A percentile compares a stretch with the other conserved stretches of the same genome.
Evolutionary conservation across 2,329 filamentous ascomycete species (phyloP).

Genomic region (Sporothrix pallida): DNA sequence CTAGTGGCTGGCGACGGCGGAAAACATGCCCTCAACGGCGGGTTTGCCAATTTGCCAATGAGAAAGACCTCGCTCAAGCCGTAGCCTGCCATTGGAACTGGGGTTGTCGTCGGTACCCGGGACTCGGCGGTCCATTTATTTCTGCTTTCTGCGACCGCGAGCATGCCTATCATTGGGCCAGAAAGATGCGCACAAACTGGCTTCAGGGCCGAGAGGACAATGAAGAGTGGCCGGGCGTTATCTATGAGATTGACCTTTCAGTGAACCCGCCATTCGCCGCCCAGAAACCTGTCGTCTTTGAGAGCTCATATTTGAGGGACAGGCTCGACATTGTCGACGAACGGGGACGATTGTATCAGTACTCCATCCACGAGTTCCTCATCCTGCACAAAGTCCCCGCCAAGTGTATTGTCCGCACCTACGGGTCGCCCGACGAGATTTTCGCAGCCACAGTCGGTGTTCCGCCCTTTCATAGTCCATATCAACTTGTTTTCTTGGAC

Average conservation of each 20-base stretch:
- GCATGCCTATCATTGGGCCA: background rate
- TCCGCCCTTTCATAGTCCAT: no score
- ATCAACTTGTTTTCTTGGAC: no score
- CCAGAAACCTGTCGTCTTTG: background rate
- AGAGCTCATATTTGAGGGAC: background rate
- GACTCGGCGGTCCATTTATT: background rate
- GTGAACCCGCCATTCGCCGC: background rate
- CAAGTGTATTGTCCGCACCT: no score
- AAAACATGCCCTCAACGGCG: background rate
- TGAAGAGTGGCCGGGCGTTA: background rate
- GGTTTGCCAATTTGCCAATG: background rate
- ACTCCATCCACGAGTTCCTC: background rate
- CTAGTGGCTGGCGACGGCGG: constrained; percentile 12
- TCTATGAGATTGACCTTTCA: background rate
- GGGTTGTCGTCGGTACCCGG: background rate
- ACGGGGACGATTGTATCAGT: background rate
- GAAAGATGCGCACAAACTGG: background rate
- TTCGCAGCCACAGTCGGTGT: no score
- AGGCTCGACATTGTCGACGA: background rate
- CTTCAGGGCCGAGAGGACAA: background rate
- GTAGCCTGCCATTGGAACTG: constrained; percentile 4
- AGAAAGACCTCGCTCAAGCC: background rate
- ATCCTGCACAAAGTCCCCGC: background rate
- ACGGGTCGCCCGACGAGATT: no score
- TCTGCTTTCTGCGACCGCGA: background rate